Conservation (phyloP, 768 basidiomycete species). For the Russula emetica region DNA sequence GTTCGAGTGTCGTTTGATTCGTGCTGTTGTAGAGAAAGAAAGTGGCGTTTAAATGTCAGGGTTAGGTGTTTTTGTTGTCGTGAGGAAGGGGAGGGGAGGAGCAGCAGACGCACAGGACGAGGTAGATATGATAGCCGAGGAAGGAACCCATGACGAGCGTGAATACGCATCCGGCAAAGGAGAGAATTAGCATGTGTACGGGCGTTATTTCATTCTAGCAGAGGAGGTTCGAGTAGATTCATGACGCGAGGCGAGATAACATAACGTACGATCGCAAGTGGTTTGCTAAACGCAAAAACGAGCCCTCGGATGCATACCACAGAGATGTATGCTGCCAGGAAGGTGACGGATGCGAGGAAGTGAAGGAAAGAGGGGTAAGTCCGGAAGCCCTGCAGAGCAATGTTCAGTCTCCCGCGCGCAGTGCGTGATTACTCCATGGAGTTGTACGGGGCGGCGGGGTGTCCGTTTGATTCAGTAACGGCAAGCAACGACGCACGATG, state of each 20-base stretch:
- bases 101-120: slow-evolving; percentile 57
- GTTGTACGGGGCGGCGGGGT: neutral
- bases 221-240: neutral
- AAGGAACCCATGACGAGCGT: slow-evolving; percentile 71
- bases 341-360: slow-evolving; percentile 60
- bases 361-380: slow-evolving; percentile 83
- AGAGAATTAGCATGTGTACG: slow-evolving; percentile 64
- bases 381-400: slow-evolving; percentile 58
- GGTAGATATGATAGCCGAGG: slow-evolving; percentile 69
- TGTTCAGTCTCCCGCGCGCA: neutral
- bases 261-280: slow-evolving; percentile 53
- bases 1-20: slow-evolving; percentile 83
- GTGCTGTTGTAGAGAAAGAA: slow-evolving; percentile 43
- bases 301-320: slow-evolving; percentile 50
- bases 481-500: slow-evolving; percentile 48
- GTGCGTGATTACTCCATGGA: neutral
- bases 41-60: neutral
- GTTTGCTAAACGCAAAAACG: slow-evolving; percentile 61
- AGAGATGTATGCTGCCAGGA: slow-evolving; percentile 60
- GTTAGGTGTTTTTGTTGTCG: neutral
- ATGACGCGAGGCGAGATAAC: neutral
- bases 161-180: slow-evolving; percentile 56
- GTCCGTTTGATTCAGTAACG: neutral
- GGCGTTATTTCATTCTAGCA: slow-evolving; percentile 61
- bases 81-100: slow-evolving; percentile 16